These are phyloP conservation scores for Cryphonectria carpinicola DNA, from an alignment of 2,329 filamentous ascomycete genomes.

Conservation along the genomic window DNA sequence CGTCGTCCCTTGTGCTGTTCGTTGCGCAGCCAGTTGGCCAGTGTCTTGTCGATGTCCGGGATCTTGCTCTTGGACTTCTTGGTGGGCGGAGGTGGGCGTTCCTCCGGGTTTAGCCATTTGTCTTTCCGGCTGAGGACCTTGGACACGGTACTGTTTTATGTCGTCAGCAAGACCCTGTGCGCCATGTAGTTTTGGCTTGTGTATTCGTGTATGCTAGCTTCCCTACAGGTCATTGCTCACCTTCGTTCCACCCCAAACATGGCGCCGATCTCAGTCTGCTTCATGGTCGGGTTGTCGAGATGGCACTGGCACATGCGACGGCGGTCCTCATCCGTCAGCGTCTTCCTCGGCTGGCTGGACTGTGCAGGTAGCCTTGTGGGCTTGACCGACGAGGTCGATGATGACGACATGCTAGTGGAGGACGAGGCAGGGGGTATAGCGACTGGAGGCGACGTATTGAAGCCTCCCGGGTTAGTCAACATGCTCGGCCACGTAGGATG, in stretches of 20 bases:
- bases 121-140: constrained; percentile 95
- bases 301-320: constrained; percentile 93
- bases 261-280: constrained; percentile 95
- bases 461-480: constrained; percentile 72
- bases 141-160: constrained; percentile 81
- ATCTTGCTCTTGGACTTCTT: constrained; percentile 84
- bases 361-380: constrained; percentile 46
- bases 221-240: constrained; percentile 55
- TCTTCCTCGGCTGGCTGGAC: constrained; percentile 75
- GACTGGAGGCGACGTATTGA: constrained; percentile 58
- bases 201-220: neutral
- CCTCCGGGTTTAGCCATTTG: constrained; percentile 84
- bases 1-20: constrained; percentile 75
- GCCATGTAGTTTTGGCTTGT: neutral
- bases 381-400: constrained; percentile 37
- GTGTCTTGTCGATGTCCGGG: constrained; percentile 88
- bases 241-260: constrained; percentile 97
- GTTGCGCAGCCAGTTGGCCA: constrained; percentile 86
- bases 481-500: constrained; percentile 78
- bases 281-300: constrained; percentile 84
- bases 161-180: constrained; percentile 36
- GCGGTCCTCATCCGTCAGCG: constrained; percentile 87
- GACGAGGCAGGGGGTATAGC: constrained; percentile 57
- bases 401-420: constrained; percentile 53
- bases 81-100: constrained; percentile 76